phyloP scores from a whole-genome alignment of 179 eudicot species.

The Beta lomatogona region DNA sequence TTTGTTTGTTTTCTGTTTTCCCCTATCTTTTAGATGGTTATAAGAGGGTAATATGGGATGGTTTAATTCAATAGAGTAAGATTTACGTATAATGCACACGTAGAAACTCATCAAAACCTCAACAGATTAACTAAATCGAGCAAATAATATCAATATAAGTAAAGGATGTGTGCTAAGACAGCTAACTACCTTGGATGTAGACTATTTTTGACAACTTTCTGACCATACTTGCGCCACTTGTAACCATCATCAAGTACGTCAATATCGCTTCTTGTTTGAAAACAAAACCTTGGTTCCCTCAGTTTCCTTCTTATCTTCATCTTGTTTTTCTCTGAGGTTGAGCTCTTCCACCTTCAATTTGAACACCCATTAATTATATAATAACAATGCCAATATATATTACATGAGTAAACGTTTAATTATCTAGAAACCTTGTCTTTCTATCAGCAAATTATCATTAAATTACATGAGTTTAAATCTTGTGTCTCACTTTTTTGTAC shows the following conservation, averaged over 20 bases:
- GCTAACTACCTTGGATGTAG: slow-evolving; percentile 74
- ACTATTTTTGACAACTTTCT: slow-evolving; percentile 67
- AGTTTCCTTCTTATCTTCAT: slow-evolving; percentile 73
- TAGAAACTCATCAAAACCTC: not conserved
- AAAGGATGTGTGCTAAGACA: not conserved
- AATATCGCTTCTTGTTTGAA: slow-evolving; percentile 79
- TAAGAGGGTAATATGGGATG: no score
- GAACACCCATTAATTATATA: not conserved
- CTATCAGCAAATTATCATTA: no score
- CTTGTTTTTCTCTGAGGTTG: slow-evolving; percentile 43
- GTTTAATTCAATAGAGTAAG: not conserved
- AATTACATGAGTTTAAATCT: no score
- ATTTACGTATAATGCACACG: not conserved
- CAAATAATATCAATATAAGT: not conserved
- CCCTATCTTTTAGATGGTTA: no score
- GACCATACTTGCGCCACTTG: slow-evolving; percentile 81
- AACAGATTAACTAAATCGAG: not conserved
- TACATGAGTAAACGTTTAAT: no score
- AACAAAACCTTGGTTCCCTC: slow-evolving; percentile 88
- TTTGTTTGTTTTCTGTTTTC: no score
- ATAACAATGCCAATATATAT: no score
- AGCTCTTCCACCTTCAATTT: slow-evolving; percentile 48
- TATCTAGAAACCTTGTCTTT: no score
- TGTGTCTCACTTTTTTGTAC: no score
- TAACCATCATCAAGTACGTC: slow-evolving; percentile 87